Percentiles rank a stretch among this genome's conserved stretches.
These are phyloP conservation scores for Paramyrothecium roridum DNA, from an alignment of 2,329 filamentous ascomycete species.

Conservation along the genomic window DNA sequence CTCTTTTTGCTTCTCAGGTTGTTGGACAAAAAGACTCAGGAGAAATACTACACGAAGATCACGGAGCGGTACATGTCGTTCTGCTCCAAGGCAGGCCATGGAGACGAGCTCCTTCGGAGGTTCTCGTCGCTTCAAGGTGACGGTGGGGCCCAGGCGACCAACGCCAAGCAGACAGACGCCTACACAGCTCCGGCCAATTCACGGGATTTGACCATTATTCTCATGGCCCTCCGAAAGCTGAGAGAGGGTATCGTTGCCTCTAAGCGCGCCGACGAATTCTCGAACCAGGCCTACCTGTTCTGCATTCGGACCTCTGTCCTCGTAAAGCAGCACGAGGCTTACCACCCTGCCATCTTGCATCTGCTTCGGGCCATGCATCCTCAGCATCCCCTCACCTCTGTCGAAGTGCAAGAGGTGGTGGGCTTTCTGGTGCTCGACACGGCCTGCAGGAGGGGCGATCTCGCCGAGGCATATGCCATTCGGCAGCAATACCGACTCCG, in stretches of 20 bases:
- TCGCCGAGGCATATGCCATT: conserved; percentile 69
- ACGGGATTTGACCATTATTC: conserved; percentile 68
- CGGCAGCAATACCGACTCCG: conserved; percentile 58
- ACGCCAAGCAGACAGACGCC: conserved; percentile 1
- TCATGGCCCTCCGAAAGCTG: conserved; percentile 85
- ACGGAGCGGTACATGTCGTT: conserved; percentile 87
- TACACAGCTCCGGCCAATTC: conserved; percentile 32
- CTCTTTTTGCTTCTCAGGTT: conserved; percentile 44
- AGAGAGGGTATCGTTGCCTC: conserved; percentile 85
- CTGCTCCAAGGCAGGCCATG: conserved; percentile 70
- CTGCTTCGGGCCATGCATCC: conserved; percentile 71
- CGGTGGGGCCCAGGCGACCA: not conserved
- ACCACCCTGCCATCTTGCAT: conserved; percentile 81
- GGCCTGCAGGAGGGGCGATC: conserved; percentile 76
- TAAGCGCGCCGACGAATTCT: conserved; percentile 73
- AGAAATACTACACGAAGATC: conserved; percentile 83
- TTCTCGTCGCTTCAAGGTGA: conserved; percentile 59
- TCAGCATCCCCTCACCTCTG: conserved; percentile 61
- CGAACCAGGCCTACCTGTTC: conserved; percentile 88
- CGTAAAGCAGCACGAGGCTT: conserved; percentile 79
- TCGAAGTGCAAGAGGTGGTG: conserved; percentile 76
- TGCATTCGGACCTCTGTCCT: conserved; percentile 82
- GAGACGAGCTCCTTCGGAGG: conserved; percentile 70
- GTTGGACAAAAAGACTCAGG: conserved; percentile 73
- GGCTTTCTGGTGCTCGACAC: conserved; percentile 83